These are phyloP conservation scores for Aspergillus udagawae DNA, from an alignment of 2,329 filamentous ascomycete genomes.

Conservation along the genomic window DNA sequence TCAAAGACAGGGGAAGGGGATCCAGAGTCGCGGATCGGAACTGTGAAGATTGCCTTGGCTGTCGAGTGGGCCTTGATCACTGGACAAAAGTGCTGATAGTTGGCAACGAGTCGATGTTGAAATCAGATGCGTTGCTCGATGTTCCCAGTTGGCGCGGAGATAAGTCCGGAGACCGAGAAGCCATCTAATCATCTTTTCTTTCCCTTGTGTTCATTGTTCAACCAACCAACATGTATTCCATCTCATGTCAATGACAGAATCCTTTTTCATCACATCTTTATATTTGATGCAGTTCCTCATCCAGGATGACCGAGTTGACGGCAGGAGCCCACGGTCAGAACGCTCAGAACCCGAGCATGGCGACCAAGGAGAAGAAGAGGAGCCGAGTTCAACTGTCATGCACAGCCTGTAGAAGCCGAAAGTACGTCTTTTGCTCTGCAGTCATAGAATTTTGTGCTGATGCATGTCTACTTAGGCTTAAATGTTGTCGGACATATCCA, in stretches of 20 bases:
- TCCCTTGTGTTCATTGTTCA: background rate
- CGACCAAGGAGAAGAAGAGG: slow-evolving; percentile 25
- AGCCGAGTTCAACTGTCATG: slow-evolving; percentile 37
- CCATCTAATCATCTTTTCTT: background rate
- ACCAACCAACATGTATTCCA: background rate
- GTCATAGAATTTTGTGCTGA: background rate
- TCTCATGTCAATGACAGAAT: background rate
- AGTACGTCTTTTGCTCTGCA: slow-evolving; percentile 19
- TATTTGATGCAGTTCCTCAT: background rate
- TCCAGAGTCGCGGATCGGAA: background rate
- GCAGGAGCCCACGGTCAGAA: background rate
- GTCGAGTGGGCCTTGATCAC: background rate
- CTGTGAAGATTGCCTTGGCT: background rate
- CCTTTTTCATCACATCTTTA: background rate
- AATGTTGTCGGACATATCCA: slow-evolving; percentile 34
- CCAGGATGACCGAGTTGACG: background rate
- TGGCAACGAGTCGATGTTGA: background rate
- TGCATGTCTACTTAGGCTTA: slow-evolving; percentile 20
- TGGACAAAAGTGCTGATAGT: background rate
- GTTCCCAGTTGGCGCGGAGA: background rate
- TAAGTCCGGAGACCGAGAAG: background rate
- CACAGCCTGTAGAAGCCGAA: slow-evolving; percentile 34
- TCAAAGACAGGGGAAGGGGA: background rate
- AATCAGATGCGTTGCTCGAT: background rate
- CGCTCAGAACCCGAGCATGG: background rate